Evolutionary conservation across 257 asterid genomes (phyloP).

Genomic region (Thymus quinquecostatus): DNA sequence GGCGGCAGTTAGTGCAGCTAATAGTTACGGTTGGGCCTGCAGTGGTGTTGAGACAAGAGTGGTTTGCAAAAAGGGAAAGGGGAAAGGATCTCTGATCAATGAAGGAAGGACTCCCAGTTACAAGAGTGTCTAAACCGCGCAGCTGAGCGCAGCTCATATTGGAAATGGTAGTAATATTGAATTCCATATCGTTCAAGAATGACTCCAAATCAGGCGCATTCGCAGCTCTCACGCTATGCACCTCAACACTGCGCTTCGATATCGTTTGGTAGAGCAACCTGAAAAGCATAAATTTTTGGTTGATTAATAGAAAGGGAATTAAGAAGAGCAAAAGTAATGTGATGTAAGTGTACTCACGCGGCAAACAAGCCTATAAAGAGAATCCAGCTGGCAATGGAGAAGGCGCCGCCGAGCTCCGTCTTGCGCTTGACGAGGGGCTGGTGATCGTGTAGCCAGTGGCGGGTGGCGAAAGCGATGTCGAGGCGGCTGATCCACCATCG

Average conservation of each 20-base stretch:
- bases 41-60: conserved; percentile 82
- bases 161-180: conserved; percentile 83
- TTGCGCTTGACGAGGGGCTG: conserved; percentile 75
- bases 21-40: conserved; percentile 79
- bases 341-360: conserved; percentile 62
- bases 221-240: conserved; percentile 81
- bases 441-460: conserved; percentile 93
- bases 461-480: conserved; percentile 76
- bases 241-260: conserved; percentile 83
- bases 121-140: conserved; percentile 84
- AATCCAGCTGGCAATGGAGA: conserved; percentile 91
- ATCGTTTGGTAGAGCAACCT: conserved; percentile 93
- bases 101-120: conserved; percentile 63
- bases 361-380: conserved; percentile 86
- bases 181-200: conserved; percentile 75
- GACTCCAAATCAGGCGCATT: conserved; percentile 81
- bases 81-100: conserved; percentile 64
- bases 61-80: conserved; percentile 74
- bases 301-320: background rate
- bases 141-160: conserved; percentile 87
- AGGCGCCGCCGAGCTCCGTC: conserved; percentile 94
- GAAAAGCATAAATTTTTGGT: conserved; percentile 26
- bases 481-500: conserved; percentile 98
- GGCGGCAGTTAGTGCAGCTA: conserved; percentile 66
- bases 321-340: background rate